phyloP scores from a whole-genome alignment of 106 monocot genomes.

The Allium sativum region DNA sequence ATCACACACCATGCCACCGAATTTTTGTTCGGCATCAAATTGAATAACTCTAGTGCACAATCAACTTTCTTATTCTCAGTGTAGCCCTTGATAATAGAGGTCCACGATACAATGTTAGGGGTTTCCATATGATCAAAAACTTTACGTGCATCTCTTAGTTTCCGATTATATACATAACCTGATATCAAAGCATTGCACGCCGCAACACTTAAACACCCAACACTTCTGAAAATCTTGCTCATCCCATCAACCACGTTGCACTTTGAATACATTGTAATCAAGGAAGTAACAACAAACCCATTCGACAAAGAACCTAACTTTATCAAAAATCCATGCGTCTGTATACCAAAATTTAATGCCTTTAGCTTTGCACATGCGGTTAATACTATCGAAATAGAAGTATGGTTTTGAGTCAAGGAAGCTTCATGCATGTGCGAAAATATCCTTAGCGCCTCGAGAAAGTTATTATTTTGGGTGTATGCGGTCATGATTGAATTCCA shows the following conservation, averaged over 20 bases:
- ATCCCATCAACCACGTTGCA: conserved; percentile 26
- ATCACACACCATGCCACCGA: conserved; percentile 51
- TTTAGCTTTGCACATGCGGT: conserved; percentile 36
- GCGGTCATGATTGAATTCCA: conserved; percentile 64
- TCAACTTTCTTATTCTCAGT: conserved; percentile 11
- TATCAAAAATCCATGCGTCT: conserved; percentile 38
- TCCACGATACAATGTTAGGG: conserved; percentile 57
- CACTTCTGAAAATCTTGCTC: conserved; percentile 20
- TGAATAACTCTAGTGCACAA: conserved; percentile 27
- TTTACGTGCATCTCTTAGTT: conserved; percentile 23
- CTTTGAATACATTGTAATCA: conserved; percentile 53
- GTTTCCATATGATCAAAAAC: conserved; percentile 43
- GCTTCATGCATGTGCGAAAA: conserved; percentile 24
- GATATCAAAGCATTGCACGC: conserved; percentile 57
- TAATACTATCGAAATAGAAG: conserved; percentile 34
- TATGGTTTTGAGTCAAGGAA: conserved; percentile 14
- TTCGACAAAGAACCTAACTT: conserved; percentile 20
- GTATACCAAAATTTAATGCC: conserved; percentile 20
- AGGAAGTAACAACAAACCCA: conserved; percentile 46
- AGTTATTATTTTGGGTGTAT: conserved; percentile 9
- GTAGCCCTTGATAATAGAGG: conserved; percentile 45
- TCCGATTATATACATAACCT: conserved; percentile 23
- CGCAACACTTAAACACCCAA: conserved; percentile 17
- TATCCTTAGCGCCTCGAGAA: conserved; percentile 10
- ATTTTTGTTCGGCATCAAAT: conserved; percentile 38